Percentiles rank a stretch among this genome's conserved stretches.
These are phyloP conservation scores for Cutaneotrichosporon sp. DNA, from an alignment of 1,284 basidiomycete genomes.

Conservation along the genomic window DNA sequence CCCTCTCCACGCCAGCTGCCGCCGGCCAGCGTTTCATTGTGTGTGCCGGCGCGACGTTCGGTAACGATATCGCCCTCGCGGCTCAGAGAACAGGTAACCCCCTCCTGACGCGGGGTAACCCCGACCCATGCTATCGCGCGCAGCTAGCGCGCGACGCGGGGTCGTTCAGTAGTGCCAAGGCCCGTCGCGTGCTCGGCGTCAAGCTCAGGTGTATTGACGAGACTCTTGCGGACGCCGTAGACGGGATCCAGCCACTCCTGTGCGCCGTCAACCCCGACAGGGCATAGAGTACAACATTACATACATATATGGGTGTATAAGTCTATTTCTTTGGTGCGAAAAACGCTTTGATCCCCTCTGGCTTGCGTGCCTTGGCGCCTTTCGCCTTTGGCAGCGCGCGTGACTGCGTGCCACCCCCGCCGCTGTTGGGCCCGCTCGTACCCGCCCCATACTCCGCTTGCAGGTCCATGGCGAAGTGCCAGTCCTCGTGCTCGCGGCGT, in stretches of 20 bases:
- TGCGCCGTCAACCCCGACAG: neutral
- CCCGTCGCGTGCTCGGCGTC: slow-evolving; percentile 29
- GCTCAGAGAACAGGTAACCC: neutral
- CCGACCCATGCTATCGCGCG: neutral
- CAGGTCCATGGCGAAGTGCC: slow-evolving; percentile 74
- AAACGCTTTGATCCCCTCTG: slow-evolving; percentile 69
- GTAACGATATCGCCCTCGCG: slow-evolving; percentile 24
- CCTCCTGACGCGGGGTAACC: neutral
- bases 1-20: neutral
- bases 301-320: neutral
- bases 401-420: neutral
- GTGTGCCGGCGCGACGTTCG: slow-evolving; percentile 38
- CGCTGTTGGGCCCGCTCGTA: too few relatives aligned
- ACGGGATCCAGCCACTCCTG: neutral
- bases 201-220: slow-evolving; percentile 20
- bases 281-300: neutral
- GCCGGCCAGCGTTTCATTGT: slow-evolving; percentile 54
- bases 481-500: slow-evolving; percentile 73
- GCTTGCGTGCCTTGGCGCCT: slow-evolving; percentile 18
- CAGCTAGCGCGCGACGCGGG: neutral
- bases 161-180: slow-evolving; percentile 28
- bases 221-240: slow-evolving; percentile 23
- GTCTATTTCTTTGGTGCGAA: slow-evolving; percentile 51
- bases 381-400: neutral
- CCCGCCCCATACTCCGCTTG: slow-evolving; percentile 42